Evolutionary conservation across 345 rosid genomes (phyloP).

Genomic region (Linum trigynum): DNA sequence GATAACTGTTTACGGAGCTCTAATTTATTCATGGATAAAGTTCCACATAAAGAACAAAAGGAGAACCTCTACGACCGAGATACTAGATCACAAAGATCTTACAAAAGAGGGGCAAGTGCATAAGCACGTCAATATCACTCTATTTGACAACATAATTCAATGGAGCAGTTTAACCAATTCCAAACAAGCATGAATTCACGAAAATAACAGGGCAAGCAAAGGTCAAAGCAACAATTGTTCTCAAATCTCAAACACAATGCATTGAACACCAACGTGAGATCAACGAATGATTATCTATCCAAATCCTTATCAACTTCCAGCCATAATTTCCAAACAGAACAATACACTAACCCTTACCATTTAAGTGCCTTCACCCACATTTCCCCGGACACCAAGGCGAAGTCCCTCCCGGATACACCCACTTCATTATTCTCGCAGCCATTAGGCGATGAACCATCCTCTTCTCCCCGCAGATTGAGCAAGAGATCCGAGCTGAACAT

Average conservation of each 20-base stretch:
- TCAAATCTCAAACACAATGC: not conserved
- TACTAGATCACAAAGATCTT: not conserved
- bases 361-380: conserved; percentile 95
- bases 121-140: not conserved
- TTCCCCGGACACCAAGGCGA: conserved; percentile 84
- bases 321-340: too few relatives aligned
- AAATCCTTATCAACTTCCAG: too few relatives aligned
- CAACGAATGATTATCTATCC: not conserved
- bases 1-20: not conserved
- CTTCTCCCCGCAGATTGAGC: conserved; percentile 71
- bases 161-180: not conserved
- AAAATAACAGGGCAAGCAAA: not conserved
- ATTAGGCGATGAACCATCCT: conserved; percentile 38
- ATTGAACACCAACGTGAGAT: not conserved
- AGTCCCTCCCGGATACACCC: conserved; percentile 78
- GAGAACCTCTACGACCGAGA: too few relatives aligned
- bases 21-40: too few relatives aligned
- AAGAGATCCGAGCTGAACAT: conserved; percentile 74
- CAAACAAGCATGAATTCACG: not conserved
- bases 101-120: not conserved
- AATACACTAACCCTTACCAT: conserved; percentile 37
- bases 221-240: not conserved
- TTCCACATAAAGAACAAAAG: not conserved
- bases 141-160: not conserved
- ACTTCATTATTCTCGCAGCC: conserved; percentile 53